Evolutionary conservation across 2,329 filamentous ascomycete genomes (phyloP).

Genomic region (Incumbomyces delicatus): DNA sequence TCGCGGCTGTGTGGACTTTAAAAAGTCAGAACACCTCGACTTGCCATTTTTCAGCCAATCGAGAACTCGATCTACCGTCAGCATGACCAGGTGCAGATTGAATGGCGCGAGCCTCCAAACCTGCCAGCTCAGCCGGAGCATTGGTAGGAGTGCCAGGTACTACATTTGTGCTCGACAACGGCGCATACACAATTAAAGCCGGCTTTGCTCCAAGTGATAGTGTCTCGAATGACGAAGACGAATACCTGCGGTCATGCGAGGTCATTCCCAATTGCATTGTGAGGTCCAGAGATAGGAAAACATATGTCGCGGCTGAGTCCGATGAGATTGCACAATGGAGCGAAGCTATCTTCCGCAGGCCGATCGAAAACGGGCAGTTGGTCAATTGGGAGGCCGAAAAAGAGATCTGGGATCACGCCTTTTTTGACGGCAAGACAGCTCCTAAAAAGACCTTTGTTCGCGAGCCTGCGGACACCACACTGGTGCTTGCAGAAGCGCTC

Average conservation of each 20-base stretch:
- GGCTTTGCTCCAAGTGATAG: conserved; percentile 53
- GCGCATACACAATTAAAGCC: conserved; percentile 82
- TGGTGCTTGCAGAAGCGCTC: conserved; percentile 76
- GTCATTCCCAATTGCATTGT: conserved; percentile 83
- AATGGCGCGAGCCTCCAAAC: conserved; percentile 1
- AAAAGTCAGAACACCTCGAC: too few species aligned
- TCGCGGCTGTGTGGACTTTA: too few species aligned
- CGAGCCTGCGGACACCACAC: conserved; percentile 68
- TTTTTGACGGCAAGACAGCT: conserved; percentile 61
- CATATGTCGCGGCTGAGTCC: conserved; percentile 71
- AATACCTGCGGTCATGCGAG: conserved; percentile 43
- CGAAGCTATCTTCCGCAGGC: conserved; percentile 75
- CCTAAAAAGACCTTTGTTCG: conserved; percentile 37
- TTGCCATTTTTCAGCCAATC: too few species aligned
- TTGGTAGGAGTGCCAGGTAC: conserved; percentile 41
- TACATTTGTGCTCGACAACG: conserved; percentile 88
- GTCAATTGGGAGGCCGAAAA: conserved; percentile 96
- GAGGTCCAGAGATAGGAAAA: conserved; percentile 66
- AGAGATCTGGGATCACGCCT: conserved; percentile 87
- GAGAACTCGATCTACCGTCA: too few species aligned
- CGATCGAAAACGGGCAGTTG: conserved; percentile 87
- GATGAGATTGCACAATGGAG: conserved; percentile 77
- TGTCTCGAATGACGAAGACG: conserved; percentile 33
- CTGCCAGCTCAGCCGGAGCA: background rate
- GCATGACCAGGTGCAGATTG: too few species aligned